These are phyloP conservation scores for Plenodomus tracheiphilus DNA, from an alignment of 2,329 filamentous ascomycete species.

Conservation along the genomic window DNA sequence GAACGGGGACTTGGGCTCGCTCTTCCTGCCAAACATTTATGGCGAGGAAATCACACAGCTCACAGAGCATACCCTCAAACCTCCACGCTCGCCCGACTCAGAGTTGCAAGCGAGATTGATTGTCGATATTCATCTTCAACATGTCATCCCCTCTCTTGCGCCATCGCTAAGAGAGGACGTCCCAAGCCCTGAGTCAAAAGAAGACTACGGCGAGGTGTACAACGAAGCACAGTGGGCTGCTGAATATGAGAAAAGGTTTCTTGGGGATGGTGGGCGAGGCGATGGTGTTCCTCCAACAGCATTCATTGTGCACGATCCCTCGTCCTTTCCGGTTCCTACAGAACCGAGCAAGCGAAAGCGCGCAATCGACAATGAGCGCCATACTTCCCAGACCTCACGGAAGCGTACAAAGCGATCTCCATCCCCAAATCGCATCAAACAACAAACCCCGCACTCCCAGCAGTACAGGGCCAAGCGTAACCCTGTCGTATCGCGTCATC, in stretches of 20 bases:
- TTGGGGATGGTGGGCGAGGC: neutral
- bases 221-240: neutral
- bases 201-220: neutral
- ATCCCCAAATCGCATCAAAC: neutral
- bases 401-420: neutral
- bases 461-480: neutral
- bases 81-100: neutral
- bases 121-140: neutral
- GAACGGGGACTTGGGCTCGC: neutral
- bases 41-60: slow-evolving; percentile 4
- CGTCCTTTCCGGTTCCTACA: neutral
- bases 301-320: neutral
- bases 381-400: neutral
- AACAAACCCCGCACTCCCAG: neutral
- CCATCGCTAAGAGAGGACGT: neutral
- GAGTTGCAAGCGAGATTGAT: neutral
- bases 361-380: neutral
- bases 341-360: neutral
- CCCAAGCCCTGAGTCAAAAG: neutral
- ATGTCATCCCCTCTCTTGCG: neutral
- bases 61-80: neutral
- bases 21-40: slow-evolving; percentile 14
- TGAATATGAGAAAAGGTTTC: neutral
- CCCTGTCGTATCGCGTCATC: neutral
- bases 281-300: neutral